Evolutionary conservation across 2,329 filamentous ascomycete genomes (phyloP), one percentile per base, ranked within the genome.

Genomic region (Colletotrichum sp.): DNA sequence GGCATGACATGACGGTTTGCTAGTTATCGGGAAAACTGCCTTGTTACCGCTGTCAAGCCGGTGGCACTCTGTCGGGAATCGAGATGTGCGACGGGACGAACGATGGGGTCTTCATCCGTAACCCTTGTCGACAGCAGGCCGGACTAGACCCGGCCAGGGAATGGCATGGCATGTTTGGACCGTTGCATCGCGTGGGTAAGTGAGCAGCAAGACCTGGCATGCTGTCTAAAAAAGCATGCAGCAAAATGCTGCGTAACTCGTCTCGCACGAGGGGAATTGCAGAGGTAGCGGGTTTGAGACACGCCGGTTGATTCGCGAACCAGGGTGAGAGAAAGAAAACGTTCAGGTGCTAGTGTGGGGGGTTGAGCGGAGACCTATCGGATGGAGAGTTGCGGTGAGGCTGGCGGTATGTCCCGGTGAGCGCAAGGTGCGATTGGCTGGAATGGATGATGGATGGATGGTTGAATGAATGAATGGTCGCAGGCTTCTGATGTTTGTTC

Each of bases 341-440:
- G 55, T 61, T 51, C 57, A 47, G 36, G 58, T 67, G 72, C 58
- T 74, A 63, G 66, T 63, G 70, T 72, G 63, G 70, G 69, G 72
- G 64, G 70, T 66, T 69, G 70, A 34, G 66, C 65, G 64, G 70
- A 74, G 71, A 73, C 74, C 74, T 76, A 76, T 75, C 58, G 75
- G 66, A 73, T 63, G 27, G 74, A 31, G 68, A 76, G 66, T 75
- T 77, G 76, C 75, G 76, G 76, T 77, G 76, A 77, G 75, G 72
- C 75, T 77, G 67, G 75, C 72, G 69, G 75, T 69, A 75, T 66
- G 34, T 73, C 57, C 72, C 72, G 64, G 67, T 69, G 63, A 74
- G 69, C 21, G 9, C 55, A 34, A 47, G 31, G 29, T 38, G 31
- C 47, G 61, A 72, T 74, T 74, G 72, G 72, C 31, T 57, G 16